phyloP scores from a whole-genome alignment of 345 rosid genomes.

The Fremontodendron californicum region DNA sequence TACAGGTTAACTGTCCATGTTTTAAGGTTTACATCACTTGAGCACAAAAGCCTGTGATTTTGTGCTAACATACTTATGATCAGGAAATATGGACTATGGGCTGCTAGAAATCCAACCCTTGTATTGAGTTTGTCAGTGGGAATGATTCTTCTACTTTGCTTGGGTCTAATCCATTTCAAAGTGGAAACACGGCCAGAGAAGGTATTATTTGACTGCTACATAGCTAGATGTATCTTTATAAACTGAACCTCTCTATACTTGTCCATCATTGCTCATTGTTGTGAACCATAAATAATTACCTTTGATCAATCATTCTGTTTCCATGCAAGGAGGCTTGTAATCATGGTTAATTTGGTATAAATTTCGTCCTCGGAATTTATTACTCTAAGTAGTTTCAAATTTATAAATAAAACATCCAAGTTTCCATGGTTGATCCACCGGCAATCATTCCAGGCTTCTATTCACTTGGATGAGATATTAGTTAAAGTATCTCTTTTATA shows the following conservation, averaged over 20 bases:
- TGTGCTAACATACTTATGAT: constrained; percentile 18
- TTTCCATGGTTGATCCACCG: neutral
- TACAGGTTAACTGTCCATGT: constrained; percentile 54
- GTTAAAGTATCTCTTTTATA: neutral
- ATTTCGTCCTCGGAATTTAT: neutral
- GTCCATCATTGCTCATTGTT: neutral
- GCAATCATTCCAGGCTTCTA: neutral
- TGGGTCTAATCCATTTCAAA: constrained; percentile 82
- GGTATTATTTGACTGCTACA: constrained; percentile 35
- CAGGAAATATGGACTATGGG: constrained; percentile 93
- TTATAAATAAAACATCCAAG: neutral
- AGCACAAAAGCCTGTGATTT: constrained; percentile 16
- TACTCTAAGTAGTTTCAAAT: neutral
- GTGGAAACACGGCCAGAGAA: constrained; percentile 98
- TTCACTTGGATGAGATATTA: neutral
- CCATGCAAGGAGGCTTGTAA: neutral
- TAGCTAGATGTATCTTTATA: constrained; percentile 4
- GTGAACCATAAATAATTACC: neutral
- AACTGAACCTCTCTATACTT: neutral
- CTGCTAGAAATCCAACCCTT: constrained; percentile 78
- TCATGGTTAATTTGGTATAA: neutral
- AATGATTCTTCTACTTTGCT: constrained; percentile 70
- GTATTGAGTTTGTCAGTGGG: constrained; percentile 62
- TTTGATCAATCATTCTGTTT: neutral
- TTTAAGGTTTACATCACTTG: constrained; percentile 10